Evolutionary conservation across 768 basidiomycete species (phyloP).

Genomic region (Dendrothele bispora): DNA sequence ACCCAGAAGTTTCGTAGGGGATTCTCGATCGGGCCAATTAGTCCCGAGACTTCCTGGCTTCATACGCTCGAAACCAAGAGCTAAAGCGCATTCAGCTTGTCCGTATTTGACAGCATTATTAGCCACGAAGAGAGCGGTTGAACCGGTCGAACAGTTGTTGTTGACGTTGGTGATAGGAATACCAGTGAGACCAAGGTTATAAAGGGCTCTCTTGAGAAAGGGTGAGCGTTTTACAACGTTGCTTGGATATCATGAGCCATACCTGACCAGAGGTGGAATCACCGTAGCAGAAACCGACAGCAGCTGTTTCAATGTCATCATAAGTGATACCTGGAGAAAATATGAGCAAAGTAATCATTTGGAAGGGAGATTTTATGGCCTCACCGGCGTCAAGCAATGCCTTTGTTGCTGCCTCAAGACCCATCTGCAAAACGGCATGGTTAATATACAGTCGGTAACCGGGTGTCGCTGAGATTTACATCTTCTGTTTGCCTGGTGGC

Average conservation of each 20-base stretch:
- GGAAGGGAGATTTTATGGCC: constrained; percentile 3
- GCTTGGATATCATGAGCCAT: constrained; percentile 11
- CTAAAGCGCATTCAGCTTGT: constrained; percentile 71
- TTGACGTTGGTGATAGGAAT: constrained; percentile 88
- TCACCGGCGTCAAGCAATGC: constrained; percentile 82
- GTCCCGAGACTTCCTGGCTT: constrained; percentile 69
- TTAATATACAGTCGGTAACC: no score
- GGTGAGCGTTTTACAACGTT: neutral
- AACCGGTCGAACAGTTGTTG: constrained; percentile 86
- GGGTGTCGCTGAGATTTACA: constrained; percentile 32
- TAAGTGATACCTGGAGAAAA: constrained; percentile 74
- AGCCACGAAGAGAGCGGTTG: constrained; percentile 74
- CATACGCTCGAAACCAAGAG: constrained; percentile 89
- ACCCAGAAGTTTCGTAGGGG: constrained; percentile 49
- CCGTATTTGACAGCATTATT: constrained; percentile 71
- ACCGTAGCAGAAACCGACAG: constrained; percentile 77
- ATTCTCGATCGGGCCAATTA: constrained; percentile 55
- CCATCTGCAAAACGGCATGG: constrained; percentile 55
- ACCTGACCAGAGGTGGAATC: constrained; percentile 81
- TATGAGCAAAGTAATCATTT: neutral
- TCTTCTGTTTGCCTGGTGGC: constrained; percentile 69
- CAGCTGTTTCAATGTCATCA: constrained; percentile 71
- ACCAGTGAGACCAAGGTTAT: constrained; percentile 79
- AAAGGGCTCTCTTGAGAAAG: constrained; percentile 61
- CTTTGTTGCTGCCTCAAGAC: constrained; percentile 83